Conservation (phyloP, 371 early-diverging fungal species). For the Capillidium heterosporum region DNA sequence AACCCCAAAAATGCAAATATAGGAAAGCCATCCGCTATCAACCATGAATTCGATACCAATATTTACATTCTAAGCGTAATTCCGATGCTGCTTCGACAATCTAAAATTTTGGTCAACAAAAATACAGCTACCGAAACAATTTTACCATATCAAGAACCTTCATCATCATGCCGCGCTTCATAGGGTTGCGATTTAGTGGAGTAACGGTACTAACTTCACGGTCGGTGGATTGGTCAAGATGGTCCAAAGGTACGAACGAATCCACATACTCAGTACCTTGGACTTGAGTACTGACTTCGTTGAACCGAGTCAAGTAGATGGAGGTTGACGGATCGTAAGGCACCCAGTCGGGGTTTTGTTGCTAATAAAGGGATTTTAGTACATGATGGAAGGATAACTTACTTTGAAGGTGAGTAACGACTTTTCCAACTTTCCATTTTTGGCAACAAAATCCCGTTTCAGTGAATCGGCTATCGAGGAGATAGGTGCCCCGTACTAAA, state of each 20-base stretch:
- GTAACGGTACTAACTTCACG: not conserved
- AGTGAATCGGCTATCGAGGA: conserved; percentile 17
- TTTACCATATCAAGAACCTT: not conserved
- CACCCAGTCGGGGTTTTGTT: conserved; percentile 70
- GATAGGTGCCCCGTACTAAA: conserved; percentile 55
- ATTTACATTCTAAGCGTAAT: no score
- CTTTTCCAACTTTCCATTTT: conserved; percentile 92
- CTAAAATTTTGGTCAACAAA: no score
- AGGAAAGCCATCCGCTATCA: no score
- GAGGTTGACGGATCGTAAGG: conserved; percentile 48
- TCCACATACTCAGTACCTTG: not conserved
- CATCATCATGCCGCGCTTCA: conserved; percentile 1
- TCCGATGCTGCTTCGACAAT: no score
- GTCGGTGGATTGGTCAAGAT: not conserved
- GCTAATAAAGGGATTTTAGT: conserved; percentile 15
- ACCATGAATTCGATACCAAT: no score
- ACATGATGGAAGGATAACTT: not conserved
- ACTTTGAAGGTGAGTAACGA: conserved; percentile 89
- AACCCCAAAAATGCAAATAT: no score
- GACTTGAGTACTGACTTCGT: conserved; percentile 7
- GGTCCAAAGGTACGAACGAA: no score
- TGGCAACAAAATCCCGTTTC: conserved; percentile 37
- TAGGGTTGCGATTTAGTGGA: not conserved
- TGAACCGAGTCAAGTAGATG: conserved; percentile 34
- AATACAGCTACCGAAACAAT: no score